Evolutionary conservation across 129 eudicot species (phyloP).

Genomic region (Ambrosia artemisiifolia): DNA sequence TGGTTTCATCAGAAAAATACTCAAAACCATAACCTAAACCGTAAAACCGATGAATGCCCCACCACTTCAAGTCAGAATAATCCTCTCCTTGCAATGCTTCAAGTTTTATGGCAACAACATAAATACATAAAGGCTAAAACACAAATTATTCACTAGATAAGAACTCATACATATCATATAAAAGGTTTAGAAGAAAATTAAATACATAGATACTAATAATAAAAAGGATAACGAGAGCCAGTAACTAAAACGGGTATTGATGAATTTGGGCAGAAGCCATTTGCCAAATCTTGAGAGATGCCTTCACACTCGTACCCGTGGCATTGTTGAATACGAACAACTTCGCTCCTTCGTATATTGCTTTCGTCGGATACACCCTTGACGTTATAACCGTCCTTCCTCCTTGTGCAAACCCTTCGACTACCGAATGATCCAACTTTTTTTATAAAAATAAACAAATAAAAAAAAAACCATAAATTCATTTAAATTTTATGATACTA

Average conservation of each 20-base stretch:
- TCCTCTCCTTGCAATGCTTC: no score
- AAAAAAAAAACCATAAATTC: background rate
- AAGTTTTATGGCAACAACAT: background rate
- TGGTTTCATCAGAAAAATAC: no score
- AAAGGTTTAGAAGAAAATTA: background rate
- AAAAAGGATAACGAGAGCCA: background rate
- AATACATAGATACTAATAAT: background rate
- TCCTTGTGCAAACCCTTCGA: constrained; percentile 84
- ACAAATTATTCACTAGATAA: background rate
- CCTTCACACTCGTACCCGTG: constrained; percentile 49
- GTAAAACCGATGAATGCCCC: no score
- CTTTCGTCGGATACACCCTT: constrained; percentile 70
- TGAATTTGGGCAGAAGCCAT: constrained; percentile 46
- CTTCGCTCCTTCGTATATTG: constrained; percentile 57
- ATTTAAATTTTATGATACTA: background rate
- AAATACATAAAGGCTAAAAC: background rate
- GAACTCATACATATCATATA: no score
- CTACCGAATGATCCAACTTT: constrained; percentile 91
- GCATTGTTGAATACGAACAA: constrained; percentile 78
- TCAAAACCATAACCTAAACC: no score
- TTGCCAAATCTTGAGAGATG: constrained; percentile 69
- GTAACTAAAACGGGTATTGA: constrained; percentile 29
- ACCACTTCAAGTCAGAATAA: no score
- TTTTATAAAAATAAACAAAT: background rate
- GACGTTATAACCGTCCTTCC: constrained; percentile 80